These are phyloP conservation scores for Turritis glabra DNA, from an alignment of 345 rosid genomes.

Conservation along the genomic window DNA sequence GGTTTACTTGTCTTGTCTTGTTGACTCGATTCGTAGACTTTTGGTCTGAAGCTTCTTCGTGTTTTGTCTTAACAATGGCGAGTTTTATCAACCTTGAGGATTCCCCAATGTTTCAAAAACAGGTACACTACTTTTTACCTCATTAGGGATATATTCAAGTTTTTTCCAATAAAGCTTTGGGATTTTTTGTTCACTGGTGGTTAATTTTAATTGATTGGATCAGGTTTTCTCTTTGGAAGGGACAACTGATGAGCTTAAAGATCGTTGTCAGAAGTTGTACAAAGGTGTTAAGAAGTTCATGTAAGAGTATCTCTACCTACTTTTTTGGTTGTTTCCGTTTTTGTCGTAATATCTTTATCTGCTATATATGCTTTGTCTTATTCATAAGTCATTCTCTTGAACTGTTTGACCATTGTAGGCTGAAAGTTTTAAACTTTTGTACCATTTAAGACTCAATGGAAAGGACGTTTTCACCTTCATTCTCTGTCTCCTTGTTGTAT, in stretches of 20 bases:
- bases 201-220: neutral
- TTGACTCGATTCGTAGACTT: neutral
- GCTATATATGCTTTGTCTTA: neutral
- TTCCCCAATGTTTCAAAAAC: slow-evolving; percentile 77
- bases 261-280: slow-evolving; percentile 70
- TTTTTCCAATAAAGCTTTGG: neutral
- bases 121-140: slow-evolving; percentile 41
- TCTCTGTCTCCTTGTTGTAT: neutral
- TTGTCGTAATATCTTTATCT: slow-evolving; percentile 13
- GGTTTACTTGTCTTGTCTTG: slow-evolving; percentile 6
- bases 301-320: slow-evolving; percentile 43
- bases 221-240: slow-evolving; percentile 63
- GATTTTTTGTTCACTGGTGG: neutral
- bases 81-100: slow-evolving; percentile 65
- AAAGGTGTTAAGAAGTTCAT: slow-evolving; percentile 64
- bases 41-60: slow-evolving; percentile 18
- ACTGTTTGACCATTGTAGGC: slow-evolving; percentile 11
- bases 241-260: slow-evolving; percentile 64
- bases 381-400: slow-evolving; percentile 1
- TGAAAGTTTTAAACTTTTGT: neutral
- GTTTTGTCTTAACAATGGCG: slow-evolving; percentile 44
- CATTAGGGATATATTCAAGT: neutral
- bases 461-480: too few relatives aligned
- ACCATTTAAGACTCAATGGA: too few relatives aligned
- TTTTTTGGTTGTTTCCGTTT: slow-evolving; percentile 14